These are phyloP conservation scores for Lichtheimia hyalospora DNA, from an alignment of 371 early-diverging fungal genomes.

Conservation along the genomic window DNA sequence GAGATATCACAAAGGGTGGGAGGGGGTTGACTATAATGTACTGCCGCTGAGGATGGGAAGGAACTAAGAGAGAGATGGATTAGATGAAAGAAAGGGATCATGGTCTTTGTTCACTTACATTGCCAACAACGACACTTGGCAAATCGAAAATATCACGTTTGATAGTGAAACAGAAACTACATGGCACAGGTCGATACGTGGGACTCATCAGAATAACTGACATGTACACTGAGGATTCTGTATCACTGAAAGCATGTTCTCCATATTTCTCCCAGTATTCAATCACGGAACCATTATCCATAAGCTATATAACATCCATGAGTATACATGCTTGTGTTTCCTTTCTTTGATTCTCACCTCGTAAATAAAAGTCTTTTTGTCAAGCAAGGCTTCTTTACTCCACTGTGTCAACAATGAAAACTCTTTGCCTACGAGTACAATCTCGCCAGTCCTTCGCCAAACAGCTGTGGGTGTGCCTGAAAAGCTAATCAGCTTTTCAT, in stretches of 20 bases:
- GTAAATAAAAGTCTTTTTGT: constrained; percentile 76
- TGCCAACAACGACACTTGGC: constrained; percentile 83
- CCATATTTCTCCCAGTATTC: constrained; percentile 93
- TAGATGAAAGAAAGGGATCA: not conserved
- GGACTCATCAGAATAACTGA: constrained; percentile 74
- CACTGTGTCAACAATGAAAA: constrained; percentile 88
- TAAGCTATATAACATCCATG: constrained; percentile 52
- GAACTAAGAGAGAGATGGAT: constrained; percentile 2
- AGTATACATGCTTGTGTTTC: not conserved
- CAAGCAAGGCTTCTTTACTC: constrained; percentile 75
- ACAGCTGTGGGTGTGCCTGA: constrained; percentile 95
- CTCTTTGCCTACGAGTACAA: constrained; percentile 89
- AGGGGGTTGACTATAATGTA: constrained; percentile 2
- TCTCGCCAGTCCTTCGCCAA: constrained; percentile 92
- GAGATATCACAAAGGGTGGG: not conserved
- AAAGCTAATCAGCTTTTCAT: constrained; percentile 84
- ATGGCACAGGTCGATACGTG: constrained; percentile 66
- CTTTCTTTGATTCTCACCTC: constrained; percentile 44
- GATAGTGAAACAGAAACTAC: constrained; percentile 90
- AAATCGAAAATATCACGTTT: constrained; percentile 91
- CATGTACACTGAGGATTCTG: constrained; percentile 77
- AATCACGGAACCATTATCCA: constrained; percentile 87
- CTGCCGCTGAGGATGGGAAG: constrained; percentile 10
- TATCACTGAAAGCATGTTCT: constrained; percentile 86
- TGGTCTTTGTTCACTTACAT: constrained; percentile 31